Evolutionary conservation across 495 filamentous ascomycete genomes (phyloP).

Genomic region (Annulohypoxylon moriforme): DNA sequence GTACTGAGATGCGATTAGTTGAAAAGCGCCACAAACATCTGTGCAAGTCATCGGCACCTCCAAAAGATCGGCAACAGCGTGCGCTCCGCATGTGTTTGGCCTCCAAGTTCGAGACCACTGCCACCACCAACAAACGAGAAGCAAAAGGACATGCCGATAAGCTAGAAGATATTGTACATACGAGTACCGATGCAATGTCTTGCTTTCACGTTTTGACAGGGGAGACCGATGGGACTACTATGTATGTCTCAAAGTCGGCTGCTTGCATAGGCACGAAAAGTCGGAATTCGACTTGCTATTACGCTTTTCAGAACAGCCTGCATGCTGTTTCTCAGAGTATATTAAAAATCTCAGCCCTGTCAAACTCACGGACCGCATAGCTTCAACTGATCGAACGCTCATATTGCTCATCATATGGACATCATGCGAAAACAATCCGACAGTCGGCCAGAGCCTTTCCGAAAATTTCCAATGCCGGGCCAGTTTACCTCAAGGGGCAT

Average conservation of each 20-base stretch:
- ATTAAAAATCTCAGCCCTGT: conserved; percentile 46
- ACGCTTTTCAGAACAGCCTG: neutral
- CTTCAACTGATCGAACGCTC: conserved; percentile 28
- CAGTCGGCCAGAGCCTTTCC: conserved; percentile 25
- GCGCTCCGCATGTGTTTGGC: neutral
- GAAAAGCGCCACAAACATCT: neutral
- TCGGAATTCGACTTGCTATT: neutral
- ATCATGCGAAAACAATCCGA: conserved; percentile 42
- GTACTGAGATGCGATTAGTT: conserved; percentile 8
- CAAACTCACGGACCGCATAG: conserved; percentile 30
- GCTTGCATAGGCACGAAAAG: neutral
- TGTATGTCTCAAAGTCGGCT: conserved; percentile 7
- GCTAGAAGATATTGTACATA: neutral
- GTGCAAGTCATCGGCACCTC: neutral
- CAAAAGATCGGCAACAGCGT: neutral
- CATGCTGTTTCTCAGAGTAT: neutral
- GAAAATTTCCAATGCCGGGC: conserved; percentile 39
- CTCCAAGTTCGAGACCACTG: conserved; percentile 22
- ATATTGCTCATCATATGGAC: conserved; percentile 45
- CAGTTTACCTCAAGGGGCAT: conserved; percentile 28
- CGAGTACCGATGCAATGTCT: conserved; percentile 23
- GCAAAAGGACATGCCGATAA: conserved; percentile 1
- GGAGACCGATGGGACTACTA: neutral
- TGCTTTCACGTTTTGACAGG: conserved; percentile 30
- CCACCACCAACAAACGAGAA: conserved; percentile 22